These are phyloP conservation scores for Amanita pseudoporphyria DNA, from an alignment of 768 basidiomycete species.

Conservation along the genomic window DNA sequence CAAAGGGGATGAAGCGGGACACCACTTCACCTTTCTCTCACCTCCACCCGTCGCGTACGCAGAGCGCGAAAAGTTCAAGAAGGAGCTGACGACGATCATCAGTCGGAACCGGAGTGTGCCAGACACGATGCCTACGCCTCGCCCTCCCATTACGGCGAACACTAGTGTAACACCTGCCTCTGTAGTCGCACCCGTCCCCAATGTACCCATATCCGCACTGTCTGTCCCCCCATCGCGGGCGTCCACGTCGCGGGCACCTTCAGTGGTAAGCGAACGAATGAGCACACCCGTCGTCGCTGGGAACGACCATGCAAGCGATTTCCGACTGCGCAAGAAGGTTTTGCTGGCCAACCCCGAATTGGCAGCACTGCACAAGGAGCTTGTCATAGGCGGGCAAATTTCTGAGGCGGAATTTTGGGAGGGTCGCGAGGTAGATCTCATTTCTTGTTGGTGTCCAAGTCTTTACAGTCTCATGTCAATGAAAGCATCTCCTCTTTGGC, in stretches of 20 bases:
- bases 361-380: conserved; percentile 72
- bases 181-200: conserved; percentile 15
- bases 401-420: conserved; percentile 97
- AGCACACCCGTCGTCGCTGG: conserved; percentile 48
- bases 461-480: conserved; percentile 13
- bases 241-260: conserved; percentile 51
- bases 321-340: conserved; percentile 69
- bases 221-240: conserved; percentile 26
- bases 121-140: conserved; percentile 20
- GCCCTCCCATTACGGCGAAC: conserved; percentile 19
- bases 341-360: conserved; percentile 72
- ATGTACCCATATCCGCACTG: conserved; percentile 24
- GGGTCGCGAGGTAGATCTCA: conserved; percentile 66
- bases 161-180: conserved; percentile 9
- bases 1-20: conserved; percentile 57
- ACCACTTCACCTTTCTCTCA: conserved; percentile 77
- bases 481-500: conserved; percentile 65
- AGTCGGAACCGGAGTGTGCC: conserved; percentile 51
- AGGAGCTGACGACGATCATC: conserved; percentile 68
- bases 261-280: conserved; percentile 44
- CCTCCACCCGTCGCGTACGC: conserved; percentile 50
- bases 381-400: conserved; percentile 79
- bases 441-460: conserved; percentile 7
- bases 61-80: conserved; percentile 80
- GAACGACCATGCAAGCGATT: conserved; percentile 55